Conservation (phyloP, 805 yeast species). For the Saturnispora sekii region DNA sequence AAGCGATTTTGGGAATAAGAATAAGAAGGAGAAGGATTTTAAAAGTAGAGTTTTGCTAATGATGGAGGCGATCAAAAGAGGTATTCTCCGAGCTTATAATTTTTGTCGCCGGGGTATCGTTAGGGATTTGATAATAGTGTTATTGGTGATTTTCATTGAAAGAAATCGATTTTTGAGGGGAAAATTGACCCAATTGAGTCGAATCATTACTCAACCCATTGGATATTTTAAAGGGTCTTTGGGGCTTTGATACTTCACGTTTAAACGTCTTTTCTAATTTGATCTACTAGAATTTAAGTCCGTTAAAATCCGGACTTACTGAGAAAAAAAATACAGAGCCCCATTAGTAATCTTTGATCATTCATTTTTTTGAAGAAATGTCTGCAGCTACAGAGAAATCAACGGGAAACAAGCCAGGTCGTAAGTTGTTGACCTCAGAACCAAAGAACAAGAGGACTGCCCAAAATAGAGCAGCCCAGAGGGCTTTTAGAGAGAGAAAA, state of each 20-base stretch:
- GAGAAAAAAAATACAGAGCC: no score
- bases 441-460: constrained; percentile 89
- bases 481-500: constrained; percentile 92
- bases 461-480: constrained; percentile 96
- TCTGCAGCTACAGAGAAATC: not conserved
- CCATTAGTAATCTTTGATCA: no score
- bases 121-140: not conserved
- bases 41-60: not conserved
- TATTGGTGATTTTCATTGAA: not conserved
- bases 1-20: not conserved
- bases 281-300: no score
- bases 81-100: not conserved
- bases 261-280: no score
- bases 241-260: no score
- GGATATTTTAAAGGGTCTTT: no score
- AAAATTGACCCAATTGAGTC: no score
- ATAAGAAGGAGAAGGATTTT: constrained; percentile 1
- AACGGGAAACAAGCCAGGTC: constrained; percentile 48
- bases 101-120: not conserved
- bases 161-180: not conserved
- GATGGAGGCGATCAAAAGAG: not conserved
- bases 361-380: constrained; percentile 1
- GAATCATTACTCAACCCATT: no score
- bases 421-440: constrained; percentile 62
- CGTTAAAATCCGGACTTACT: no score